Conservation (phyloP, 202 grass and related monocot genomes). For the Dendrocalamus latiflorus region DNA sequence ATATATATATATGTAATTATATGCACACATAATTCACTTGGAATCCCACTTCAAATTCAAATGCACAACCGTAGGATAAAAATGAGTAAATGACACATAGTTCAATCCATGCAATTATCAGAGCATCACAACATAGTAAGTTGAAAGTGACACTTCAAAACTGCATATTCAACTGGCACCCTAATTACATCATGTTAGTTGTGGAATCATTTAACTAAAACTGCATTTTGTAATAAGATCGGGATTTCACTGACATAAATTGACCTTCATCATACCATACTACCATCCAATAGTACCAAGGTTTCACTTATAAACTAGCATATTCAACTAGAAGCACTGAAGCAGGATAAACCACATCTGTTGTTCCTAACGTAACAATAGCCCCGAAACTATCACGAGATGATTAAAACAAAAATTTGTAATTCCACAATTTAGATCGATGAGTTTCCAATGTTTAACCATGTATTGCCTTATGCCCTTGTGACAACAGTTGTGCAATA, state of each 20-base stretch:
- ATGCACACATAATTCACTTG: too few species aligned
- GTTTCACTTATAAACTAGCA: constrained; percentile 1
- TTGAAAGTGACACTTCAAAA: too few species aligned
- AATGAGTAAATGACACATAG: too few species aligned
- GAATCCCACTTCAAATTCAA: too few species aligned
- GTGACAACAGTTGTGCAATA: background rate
- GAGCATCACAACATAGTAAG: too few species aligned
- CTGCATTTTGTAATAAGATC: background rate
- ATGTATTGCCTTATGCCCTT: background rate
- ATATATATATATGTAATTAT: too few species aligned
- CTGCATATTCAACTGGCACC: constrained; percentile 10
- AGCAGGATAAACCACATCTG: background rate
- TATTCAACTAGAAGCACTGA: constrained; percentile 12
- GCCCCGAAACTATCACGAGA: background rate
- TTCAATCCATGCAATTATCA: too few species aligned
- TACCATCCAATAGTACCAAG: background rate
- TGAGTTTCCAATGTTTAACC: background rate
- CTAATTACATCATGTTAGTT: background rate
- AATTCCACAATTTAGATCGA: background rate
- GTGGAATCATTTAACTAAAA: constrained; percentile 21
- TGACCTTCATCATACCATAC: background rate
- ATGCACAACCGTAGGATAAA: too few species aligned
- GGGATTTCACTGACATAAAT: background rate
- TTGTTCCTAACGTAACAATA: background rate
- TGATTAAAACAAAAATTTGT: background rate